Percentiles rank a stretch among this genome's conserved stretches.
Conservation (phyloP, 2,329 filamentous ascomycete genomes). For the Colletotrichum somersetense region DNA sequence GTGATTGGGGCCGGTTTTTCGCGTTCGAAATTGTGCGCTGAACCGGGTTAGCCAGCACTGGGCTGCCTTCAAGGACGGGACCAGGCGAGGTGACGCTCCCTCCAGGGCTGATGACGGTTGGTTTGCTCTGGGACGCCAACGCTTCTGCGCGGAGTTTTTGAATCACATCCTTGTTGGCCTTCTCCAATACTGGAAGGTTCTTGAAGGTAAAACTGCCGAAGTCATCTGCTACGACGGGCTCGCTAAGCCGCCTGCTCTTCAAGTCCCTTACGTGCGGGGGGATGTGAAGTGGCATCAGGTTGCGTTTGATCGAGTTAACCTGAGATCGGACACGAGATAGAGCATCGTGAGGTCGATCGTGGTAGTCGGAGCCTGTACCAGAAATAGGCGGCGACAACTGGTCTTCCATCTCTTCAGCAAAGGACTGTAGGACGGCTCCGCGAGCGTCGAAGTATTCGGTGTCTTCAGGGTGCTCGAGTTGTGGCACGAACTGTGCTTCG, state of each 20-base stretch:
- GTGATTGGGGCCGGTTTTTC: conserved; percentile 89
- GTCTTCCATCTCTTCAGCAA: conserved; percentile 94
- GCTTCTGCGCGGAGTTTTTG: conserved; percentile 95
- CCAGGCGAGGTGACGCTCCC: conserved; percentile 68
- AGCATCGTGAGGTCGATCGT: conserved; percentile 93
- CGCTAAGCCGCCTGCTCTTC: conserved; percentile 88
- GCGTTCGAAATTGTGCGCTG: conserved; percentile 87
- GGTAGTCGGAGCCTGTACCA: conserved; percentile 79
- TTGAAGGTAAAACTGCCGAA: conserved; percentile 98
- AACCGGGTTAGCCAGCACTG: conserved; percentile 81
- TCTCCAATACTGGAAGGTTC: conserved; percentile 94
- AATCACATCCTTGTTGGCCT: conserved; percentile 98
- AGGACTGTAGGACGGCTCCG: conserved; percentile 91
- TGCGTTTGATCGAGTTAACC: conserved; percentile 88
- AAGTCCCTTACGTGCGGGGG: conserved; percentile 95
- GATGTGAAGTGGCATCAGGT: conserved; percentile 94
- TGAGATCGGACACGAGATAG: conserved; percentile 90
- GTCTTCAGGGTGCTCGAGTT: conserved; percentile 93
- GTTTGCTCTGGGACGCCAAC: conserved; percentile 75
- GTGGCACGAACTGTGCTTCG: conserved; percentile 94
- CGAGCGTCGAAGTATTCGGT: conserved; percentile 97
- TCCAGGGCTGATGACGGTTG: conserved; percentile 59
- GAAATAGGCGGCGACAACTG: conserved; percentile 80
- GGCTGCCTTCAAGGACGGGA: conserved; percentile 85
- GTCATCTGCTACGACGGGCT: conserved; percentile 89